A percentile compares a stretch with the other conserved stretches of the same genome.
Evolutionary conservation across 148 eudicot species (phyloP).

Genomic region (Euryodendron excelsum): DNA sequence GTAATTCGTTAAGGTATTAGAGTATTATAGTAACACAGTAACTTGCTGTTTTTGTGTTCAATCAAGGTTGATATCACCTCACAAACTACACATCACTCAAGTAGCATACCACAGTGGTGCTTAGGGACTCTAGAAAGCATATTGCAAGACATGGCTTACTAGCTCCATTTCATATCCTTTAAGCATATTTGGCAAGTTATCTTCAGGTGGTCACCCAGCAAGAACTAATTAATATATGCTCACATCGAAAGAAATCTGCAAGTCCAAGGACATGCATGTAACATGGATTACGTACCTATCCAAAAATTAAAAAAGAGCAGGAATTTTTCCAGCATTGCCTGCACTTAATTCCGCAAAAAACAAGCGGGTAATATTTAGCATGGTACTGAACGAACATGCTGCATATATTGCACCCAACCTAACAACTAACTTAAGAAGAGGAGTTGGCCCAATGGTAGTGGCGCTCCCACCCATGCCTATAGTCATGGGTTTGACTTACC

Average conservation of each 20-base stretch:
- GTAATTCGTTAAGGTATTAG: no score
- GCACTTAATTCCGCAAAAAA: constrained; percentile 6
- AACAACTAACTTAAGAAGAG: no score
- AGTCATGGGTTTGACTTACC: no score
- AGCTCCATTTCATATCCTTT: neutral
- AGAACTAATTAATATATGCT: neutral
- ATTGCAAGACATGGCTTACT: neutral
- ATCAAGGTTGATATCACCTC: neutral
- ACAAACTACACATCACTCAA: neutral
- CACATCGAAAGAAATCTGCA: neutral
- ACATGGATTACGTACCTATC: neutral
- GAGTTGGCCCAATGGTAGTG: no score
- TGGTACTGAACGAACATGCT: neutral
- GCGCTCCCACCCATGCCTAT: no score
- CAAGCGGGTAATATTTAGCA: constrained; percentile 1
- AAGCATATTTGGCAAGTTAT: neutral
- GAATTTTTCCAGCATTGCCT: neutral
- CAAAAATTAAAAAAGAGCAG: neutral
- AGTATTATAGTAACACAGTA: no score
- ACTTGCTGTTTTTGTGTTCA: neutral
- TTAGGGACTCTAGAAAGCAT: neutral
- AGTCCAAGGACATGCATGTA: neutral
- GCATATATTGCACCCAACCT: neutral
- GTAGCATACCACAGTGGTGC: constrained; percentile 2
- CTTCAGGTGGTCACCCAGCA: neutral